Base-by-base conservation (phyloP, 257 asterid species). In the Solanum piurae region DNA sequence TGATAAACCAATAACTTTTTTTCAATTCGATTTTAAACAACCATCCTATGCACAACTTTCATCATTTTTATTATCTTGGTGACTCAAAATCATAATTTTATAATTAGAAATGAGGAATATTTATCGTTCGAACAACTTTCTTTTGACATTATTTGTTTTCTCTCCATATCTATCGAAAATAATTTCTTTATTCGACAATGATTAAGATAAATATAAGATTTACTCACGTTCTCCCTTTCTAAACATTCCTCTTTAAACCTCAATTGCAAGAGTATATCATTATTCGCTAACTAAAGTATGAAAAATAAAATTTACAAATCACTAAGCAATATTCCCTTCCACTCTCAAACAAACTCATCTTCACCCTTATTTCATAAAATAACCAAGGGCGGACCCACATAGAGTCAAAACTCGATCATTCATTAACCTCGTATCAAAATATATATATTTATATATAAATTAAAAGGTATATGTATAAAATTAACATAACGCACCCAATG, bases 41-140 rank as follows among this genome's bases (percentile, higher is more conserved):
- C 55, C 18, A 12, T 18, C 4, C 4, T 6, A 20, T 3, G n/a
- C 62, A 55, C 62, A 55, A 55, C 10, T 55, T 20, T 3, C 25
- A 20, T 20, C 64, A 20, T 55, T 55, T 55, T 20, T 1, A 0
- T 55, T 20, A 7, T 20, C 11, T 20, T 20, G 4, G 1, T 20
- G 25, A 20, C 25, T 55, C 4, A 0, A 55, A 55, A 55, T 18
- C 11, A 55, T 3, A 55, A 55, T 6, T 55, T 55, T 55, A 55
- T 2, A 42, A 0, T 42, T 42, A 6, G 1, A 6, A 3, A 18
- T 52, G 2, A 16, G 0, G 0, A 52, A 5, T 16, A 6, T 5
- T 49, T 52, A 18, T 5, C 4, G 3, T 52, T 7, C 2, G 0
- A 52, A 52, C 7, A 52, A 16, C 1, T 52, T 4, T 9, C n/a